These are phyloP conservation scores for Apiotrichum porosum DNA, from an alignment of 1,284 basidiomycete species.

Conservation along the genomic window DNA sequence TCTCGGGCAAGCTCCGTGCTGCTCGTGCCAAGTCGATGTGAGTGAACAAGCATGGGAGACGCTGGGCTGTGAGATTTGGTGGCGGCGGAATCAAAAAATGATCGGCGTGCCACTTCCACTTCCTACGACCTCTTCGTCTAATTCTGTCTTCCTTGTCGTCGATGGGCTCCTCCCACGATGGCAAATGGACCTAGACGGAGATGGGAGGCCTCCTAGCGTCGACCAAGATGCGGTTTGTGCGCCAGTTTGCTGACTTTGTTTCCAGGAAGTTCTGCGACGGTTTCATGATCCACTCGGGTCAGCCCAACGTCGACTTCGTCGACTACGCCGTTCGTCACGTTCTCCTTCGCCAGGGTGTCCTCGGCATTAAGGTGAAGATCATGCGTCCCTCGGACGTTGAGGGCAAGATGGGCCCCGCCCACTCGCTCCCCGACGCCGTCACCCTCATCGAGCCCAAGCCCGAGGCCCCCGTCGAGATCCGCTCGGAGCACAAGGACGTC, in stretches of 20 bases:
- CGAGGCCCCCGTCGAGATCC: conserved; percentile 53
- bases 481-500: conserved; percentile 47
- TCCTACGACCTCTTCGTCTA: no score
- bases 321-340: conserved; percentile 99
- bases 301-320: conserved; percentile 93
- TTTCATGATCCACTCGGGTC: conserved; percentile 99
- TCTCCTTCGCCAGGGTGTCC: conserved; percentile 96
- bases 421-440: conserved; percentile 94
- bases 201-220: no score
- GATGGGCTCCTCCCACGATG: no score
- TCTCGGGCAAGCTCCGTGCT: conserved; percentile 98
- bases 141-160: no score
- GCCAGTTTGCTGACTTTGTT: no score
- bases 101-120: no score
- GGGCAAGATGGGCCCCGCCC: conserved; percentile 79
- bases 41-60: no score
- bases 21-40: conserved; percentile 99
- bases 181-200: no score
- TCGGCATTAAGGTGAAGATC: conserved; percentile 99
- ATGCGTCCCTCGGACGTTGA: conserved; percentile 97
- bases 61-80: no score
- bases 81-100: no score
- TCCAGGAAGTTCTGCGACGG: conserved; percentile 99
- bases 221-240: no score
- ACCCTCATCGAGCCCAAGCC: conserved; percentile 73